These are phyloP conservation scores for Monilinia polystroma DNA, from an alignment of 2,329 filamentous ascomycete genomes.

Conservation along the genomic window DNA sequence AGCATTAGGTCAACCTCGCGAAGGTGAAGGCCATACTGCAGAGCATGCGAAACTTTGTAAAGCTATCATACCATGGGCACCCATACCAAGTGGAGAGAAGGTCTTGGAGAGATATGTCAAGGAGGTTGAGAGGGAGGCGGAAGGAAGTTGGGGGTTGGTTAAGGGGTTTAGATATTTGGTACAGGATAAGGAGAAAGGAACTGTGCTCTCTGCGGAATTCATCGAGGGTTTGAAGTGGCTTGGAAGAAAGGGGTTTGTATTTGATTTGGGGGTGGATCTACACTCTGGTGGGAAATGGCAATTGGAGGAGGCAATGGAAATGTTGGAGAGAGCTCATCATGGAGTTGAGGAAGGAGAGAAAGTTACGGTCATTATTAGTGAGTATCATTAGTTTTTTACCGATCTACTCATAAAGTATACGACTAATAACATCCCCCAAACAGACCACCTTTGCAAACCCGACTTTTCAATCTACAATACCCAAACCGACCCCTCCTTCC, in stretches of 20 bases:
- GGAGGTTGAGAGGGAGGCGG: conserved; percentile 59
- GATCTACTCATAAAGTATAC: neutral
- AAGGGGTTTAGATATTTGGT: conserved; percentile 81
- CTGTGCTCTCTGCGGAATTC: conserved; percentile 63
- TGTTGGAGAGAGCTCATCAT: conserved; percentile 66
- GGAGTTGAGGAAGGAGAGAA: conserved; percentile 58
- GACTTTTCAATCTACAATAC: conserved; percentile 63
- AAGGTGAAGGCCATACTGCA: conserved; percentile 57
- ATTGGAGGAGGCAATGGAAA: conserved; percentile 67
- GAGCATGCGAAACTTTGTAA: conserved; percentile 57
- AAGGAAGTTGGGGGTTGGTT: conserved; percentile 62
- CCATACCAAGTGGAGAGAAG: conserved; percentile 62
- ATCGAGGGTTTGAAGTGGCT: conserved; percentile 65
- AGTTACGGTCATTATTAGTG: conserved; percentile 43
- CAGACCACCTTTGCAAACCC: conserved; percentile 90
- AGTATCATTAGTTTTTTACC: conserved; percentile 21
- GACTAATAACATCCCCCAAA: conserved; percentile 4
- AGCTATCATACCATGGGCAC: conserved; percentile 83
- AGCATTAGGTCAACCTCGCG: conserved; percentile 55
- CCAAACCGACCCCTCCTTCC: conserved; percentile 49
- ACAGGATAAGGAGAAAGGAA: conserved; percentile 70
- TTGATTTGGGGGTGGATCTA: conserved; percentile 84
- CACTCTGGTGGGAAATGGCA: conserved; percentile 73
- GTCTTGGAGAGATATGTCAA: conserved; percentile 65
- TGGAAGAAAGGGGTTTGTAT: conserved; percentile 62